phyloP scores from a whole-genome alignment of 2,329 filamentous ascomycete species.

The Nothopassalora personata region DNA sequence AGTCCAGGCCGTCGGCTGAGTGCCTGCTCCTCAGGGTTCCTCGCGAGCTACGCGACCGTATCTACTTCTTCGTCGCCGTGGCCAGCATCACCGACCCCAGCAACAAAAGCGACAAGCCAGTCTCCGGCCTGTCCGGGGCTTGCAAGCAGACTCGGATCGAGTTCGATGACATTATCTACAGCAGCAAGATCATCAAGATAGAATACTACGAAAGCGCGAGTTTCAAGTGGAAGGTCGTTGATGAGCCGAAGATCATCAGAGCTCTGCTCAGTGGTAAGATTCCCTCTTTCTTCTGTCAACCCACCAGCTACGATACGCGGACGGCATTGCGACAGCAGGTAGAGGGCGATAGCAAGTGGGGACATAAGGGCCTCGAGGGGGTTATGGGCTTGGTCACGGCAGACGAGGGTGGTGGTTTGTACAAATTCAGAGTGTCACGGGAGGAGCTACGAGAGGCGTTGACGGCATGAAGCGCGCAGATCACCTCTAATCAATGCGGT shows the following conservation, averaged over 20 bases:
- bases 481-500: too few species aligned
- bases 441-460: too few species aligned
- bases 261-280: not conserved
- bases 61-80: conserved; percentile 5
- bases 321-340: not conserved
- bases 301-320: not conserved
- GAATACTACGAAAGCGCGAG: not conserved
- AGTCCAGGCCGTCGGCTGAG: not conserved
- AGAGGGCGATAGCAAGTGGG: not conserved
- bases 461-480: too few species aligned
- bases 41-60: conserved; percentile 7
- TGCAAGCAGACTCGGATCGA: conserved; percentile 1
- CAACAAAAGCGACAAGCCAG: not conserved
- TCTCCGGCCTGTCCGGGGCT: not conserved
- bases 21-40: conserved; percentile 1
- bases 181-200: not conserved
- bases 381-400: not conserved
- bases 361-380: not conserved
- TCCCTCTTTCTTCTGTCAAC: not conserved
- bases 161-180: conserved; percentile 1
- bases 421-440: not conserved
- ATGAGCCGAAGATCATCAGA: not conserved
- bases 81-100: not conserved
- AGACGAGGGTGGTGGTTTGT: not conserved
- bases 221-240: not conserved